Percentiles rank a stretch among this genome's conserved stretches.
Evolutionary conservation across 2,329 filamentous ascomycete genomes (phyloP).

Genomic region (Clarireedia homoeocarpa): DNA sequence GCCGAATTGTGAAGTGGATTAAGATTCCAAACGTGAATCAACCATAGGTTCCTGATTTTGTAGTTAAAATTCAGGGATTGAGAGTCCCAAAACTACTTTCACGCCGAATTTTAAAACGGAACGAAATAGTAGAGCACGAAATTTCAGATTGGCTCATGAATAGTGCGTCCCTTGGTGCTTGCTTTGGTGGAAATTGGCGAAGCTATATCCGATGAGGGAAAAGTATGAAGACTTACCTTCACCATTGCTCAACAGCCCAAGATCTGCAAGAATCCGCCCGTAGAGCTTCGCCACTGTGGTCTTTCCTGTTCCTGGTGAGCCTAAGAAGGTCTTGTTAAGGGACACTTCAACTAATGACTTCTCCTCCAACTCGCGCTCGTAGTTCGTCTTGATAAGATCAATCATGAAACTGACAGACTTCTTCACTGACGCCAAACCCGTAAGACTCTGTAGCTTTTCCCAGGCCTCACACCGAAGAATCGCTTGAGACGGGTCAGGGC

Average conservation of each 20-base stretch:
- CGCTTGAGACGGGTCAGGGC: conserved; percentile 52
- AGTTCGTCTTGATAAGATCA: conserved; percentile 56
- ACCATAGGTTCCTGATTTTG: too few species aligned
- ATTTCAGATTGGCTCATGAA: too few species aligned
- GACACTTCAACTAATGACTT: conserved; percentile 50
- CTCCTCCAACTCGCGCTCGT: conserved; percentile 55
- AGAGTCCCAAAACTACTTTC: too few species aligned
- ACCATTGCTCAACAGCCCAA: conserved; percentile 59
- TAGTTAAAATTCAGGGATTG: too few species aligned
- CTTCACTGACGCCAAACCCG: conserved; percentile 56
- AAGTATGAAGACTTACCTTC: conserved; percentile 42
- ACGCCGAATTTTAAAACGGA: too few species aligned
- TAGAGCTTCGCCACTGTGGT: conserved; percentile 70
- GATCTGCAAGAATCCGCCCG: conserved; percentile 56
- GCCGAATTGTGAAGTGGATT: too few species aligned
- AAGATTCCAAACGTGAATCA: too few species aligned
- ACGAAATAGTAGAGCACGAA: too few species aligned
- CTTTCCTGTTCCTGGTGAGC: conserved; percentile 68
- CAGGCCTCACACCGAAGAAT: conserved; percentile 48
- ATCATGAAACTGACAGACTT: conserved; percentile 48
- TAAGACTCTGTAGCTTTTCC: conserved; percentile 47
- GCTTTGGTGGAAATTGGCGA: too few species aligned
- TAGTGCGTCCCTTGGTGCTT: too few species aligned
- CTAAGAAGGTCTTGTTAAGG: conserved; percentile 63
- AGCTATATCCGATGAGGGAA: neutral